Evolutionary conservation across 2,329 filamentous ascomycete genomes (phyloP), one percentile per base, ranked within the genome.

Genomic region (Xylariaceae sp.): DNA sequence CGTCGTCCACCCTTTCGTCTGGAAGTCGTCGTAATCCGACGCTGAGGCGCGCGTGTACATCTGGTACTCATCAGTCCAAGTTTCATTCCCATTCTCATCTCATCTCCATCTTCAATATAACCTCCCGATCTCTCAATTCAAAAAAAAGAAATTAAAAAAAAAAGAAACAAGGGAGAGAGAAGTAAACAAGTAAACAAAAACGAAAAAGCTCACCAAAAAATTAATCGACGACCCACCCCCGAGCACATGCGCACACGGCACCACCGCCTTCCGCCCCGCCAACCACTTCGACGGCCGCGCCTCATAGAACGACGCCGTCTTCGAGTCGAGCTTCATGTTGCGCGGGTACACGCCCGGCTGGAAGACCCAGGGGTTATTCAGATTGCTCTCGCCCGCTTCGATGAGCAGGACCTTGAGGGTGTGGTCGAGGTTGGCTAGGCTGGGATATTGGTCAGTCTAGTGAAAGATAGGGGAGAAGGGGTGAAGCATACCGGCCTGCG

Each of bases 251-350:
- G 88, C 88, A 66, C 83, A 87, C 0, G 88, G 88, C n/a, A 92
- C 88, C 51, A 90, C 81, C 18, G 88, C 88, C 68, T 84, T 83
- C 51, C 88, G 81, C 13, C 88, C 88, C 65, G 81, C 82, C 30
- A 92, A 83, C 78, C 83, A 88, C 73, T 88, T 83, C 0, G 87
- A 90, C 13, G 88, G 87, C 47, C 85, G 81, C 52, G 88, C 91
- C 73, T 92, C 85, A 71, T 92, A 93, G 74, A 92, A 92, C 0
- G 88, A 88, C 39, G 89, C 88, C 37, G 88, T 90, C 79, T 90
- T 91, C 66, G 87, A 90, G 79, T 90, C 88, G 61, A 90, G 72
- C 74, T 90, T 86, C 69, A 71, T 90, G 76, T 91, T 91, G 51
- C 80, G 77, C n/a, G 88, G 88, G 74, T 88, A 91, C 72, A 91